phyloP scores from a whole-genome alignment of 176 grass and related monocot genomes.

The Chloris gayana region DNA sequence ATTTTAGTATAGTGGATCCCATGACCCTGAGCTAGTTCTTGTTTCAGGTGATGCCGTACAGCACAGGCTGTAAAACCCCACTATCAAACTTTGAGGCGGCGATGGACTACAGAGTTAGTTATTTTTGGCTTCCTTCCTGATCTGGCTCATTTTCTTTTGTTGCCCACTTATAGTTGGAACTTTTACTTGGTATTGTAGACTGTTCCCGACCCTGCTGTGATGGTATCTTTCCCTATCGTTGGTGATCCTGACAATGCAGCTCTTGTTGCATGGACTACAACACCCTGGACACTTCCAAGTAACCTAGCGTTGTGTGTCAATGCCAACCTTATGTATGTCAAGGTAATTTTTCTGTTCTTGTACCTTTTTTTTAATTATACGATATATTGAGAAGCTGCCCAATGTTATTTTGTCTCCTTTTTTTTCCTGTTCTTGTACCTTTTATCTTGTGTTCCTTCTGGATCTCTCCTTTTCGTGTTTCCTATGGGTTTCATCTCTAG shows the following conservation, averaged over 20 bases:
- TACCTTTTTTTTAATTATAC: background rate
- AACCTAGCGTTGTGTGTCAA: constrained; percentile 98
- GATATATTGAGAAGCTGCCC: too few relatives aligned
- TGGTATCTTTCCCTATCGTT: constrained; percentile 81
- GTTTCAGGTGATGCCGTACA: constrained; percentile 97
- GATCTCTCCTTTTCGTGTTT: too few relatives aligned
- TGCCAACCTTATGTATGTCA: constrained; percentile 75
- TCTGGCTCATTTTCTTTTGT: background rate
- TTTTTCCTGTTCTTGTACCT: too few relatives aligned
- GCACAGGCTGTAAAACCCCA: constrained; percentile 93
- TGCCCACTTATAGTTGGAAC: constrained; percentile 3
- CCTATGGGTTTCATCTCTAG: too few relatives aligned
- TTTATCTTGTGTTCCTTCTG: too few relatives aligned
- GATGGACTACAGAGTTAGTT: constrained; percentile 86
- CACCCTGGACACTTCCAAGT: constrained; percentile 97
- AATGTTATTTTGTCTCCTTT: too few relatives aligned
- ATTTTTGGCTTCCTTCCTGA: background rate
- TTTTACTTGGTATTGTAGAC: constrained; percentile 62
- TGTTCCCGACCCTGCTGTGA: constrained; percentile 85
- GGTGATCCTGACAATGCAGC: constrained; percentile 69
- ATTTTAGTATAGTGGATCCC: background rate
- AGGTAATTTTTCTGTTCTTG: constrained; percentile 54
- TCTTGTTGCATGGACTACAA: constrained; percentile 97
- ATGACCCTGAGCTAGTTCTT: constrained; percentile 39
- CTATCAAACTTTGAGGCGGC: constrained; percentile 93